A percentile compares a stretch with the other conserved stretches of the same genome.
These are phyloP conservation scores for Reticulascus tulasneorum DNA, from an alignment of 2,329 filamentous ascomycete genomes.

Conservation along the genomic window DNA sequence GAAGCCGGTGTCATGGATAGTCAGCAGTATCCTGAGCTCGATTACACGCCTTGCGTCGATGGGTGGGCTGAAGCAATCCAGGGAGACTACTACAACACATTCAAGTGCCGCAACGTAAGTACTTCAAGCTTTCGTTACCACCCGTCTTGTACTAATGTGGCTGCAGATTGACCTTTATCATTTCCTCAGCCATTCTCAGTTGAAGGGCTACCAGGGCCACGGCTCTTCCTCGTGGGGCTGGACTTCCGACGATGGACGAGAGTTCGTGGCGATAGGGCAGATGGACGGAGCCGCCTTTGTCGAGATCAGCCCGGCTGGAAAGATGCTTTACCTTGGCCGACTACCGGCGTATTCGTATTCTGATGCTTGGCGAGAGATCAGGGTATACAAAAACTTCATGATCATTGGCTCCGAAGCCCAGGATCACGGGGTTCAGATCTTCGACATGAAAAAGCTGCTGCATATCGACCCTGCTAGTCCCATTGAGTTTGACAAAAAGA, in stretches of 20 bases:
- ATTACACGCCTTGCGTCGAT: constrained; percentile 34
- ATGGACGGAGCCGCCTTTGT: constrained; percentile 42
- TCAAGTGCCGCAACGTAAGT: constrained; percentile 41
- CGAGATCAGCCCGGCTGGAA: constrained; percentile 36
- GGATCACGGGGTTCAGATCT: constrained; percentile 55
- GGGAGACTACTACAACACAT: constrained; percentile 43
- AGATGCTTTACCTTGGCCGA: constrained; percentile 38
- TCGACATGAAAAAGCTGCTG: constrained; percentile 54
- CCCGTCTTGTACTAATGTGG: not conserved
- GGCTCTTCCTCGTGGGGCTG: constrained; percentile 42
- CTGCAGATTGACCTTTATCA: constrained; percentile 43
- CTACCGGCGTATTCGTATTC: constrained; percentile 19
- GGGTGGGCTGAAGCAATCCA: constrained; percentile 40
- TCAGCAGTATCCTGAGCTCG: constrained; percentile 30
- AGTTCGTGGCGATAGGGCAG: constrained; percentile 41
- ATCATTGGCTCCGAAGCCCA: constrained; percentile 35
- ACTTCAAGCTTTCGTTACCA: not conserved
- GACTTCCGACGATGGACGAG: constrained; percentile 41
- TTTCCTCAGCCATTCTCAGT: constrained; percentile 49
- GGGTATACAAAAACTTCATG: constrained; percentile 31
- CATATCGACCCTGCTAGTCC: constrained; percentile 36
- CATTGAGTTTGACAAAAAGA: constrained; percentile 23
- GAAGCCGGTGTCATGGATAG: constrained; percentile 23
- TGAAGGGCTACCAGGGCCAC: constrained; percentile 38
- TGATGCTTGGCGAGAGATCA: constrained; percentile 29